These are phyloP conservation scores for Pichia sp. DNA, from an alignment of 1,139 yeast species.

Conservation along the genomic window DNA sequence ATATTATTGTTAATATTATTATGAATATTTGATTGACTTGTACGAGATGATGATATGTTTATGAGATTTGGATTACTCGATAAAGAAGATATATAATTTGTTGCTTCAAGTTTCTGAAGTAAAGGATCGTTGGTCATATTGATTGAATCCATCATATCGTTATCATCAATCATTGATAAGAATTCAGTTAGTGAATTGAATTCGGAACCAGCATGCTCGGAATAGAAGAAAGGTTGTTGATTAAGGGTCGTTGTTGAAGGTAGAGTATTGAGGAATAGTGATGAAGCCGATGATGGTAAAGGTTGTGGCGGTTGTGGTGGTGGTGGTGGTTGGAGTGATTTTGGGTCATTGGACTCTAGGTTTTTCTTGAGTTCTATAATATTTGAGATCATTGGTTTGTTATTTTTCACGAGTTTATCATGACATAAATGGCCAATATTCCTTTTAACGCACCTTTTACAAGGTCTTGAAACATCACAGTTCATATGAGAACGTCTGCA, in stretches of 20 bases:
- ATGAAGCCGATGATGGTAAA: background rate
- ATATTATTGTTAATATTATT: no score
- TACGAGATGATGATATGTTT: conserved; percentile 1
- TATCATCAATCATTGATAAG: conserved; percentile 84
- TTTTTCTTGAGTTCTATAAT: background rate
- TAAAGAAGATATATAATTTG: conserved; percentile 12
- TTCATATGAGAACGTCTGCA: conserved; percentile 94
- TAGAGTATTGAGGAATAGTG: background rate
- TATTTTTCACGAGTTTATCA: conserved; percentile 55
- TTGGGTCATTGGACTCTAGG: background rate
- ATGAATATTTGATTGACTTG: no score
- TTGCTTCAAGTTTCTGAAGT: conserved; percentile 27
- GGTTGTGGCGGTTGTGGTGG: background rate
- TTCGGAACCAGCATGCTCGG: conserved; percentile 92
- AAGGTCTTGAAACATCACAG: conserved; percentile 82
- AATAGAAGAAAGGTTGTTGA: conserved; percentile 72
- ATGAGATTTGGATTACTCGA: conserved; percentile 2
- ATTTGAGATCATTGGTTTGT: conserved; percentile 16
- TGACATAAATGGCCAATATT: conserved; percentile 86
- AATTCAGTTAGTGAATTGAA: conserved; percentile 87
- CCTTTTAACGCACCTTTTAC: conserved; percentile 79
- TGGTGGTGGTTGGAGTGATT: background rate
- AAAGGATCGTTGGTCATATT: conserved; percentile 30
- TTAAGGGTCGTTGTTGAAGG: conserved; percentile 34
- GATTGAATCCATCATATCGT: conserved; percentile 50